Base-by-base conservation (phyloP, 1,284 basidiomycete genomes). In the Ustilago trichophora region DNA sequence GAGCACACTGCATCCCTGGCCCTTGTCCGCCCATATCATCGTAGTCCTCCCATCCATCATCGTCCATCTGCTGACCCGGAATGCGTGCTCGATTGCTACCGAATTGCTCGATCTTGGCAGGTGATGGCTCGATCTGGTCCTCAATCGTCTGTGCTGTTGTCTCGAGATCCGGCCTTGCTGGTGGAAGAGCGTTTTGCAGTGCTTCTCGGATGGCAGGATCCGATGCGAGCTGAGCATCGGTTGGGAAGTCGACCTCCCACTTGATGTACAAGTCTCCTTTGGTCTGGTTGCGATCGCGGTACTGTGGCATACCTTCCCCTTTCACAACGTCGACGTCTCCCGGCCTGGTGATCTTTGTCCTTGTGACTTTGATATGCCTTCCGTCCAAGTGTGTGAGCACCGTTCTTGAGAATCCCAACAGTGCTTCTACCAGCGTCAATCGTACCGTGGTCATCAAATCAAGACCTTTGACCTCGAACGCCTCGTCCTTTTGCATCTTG, bases 391-490 rank as follows among this genome's bases (percentile, higher is more conserved):
- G 79, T 12, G 76, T 77, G 37, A 81, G 51, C 10, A 80, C 69
- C 9, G 76, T 71, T n/a, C 78, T 51, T 22, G 74, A 71, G 49
- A 78, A 73, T 25, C 80, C 76, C 1, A 73, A 54, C 15, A 80
- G 50, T 5, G 76, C 73, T 45, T 77, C 72, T 4, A 65, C 56
- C 16, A 80, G 47, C 8, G 72, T 74, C 21, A 79, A 51, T 12
- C 56, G 51, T 47, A 91, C 87, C 27, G 86, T 88, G 2, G 90
- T 87, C 31, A 91, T 84, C 22, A 93, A 84, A 76, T 93, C 89
- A 64, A 88, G 87, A 27, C 89, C 89, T 15, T 88, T 88, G 27
- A 92, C 88, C 73, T 91, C 88, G 79, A 98, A 94, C 0, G 89
- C 88, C 2, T 87, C 84, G 71, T 97, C 92, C 2, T 85, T 85